Percentiles rank a stretch among this genome's conserved stretches.
Evolutionary conservation across 345 rosid genomes (phyloP).

Genomic region (Trapa bicornis): DNA sequence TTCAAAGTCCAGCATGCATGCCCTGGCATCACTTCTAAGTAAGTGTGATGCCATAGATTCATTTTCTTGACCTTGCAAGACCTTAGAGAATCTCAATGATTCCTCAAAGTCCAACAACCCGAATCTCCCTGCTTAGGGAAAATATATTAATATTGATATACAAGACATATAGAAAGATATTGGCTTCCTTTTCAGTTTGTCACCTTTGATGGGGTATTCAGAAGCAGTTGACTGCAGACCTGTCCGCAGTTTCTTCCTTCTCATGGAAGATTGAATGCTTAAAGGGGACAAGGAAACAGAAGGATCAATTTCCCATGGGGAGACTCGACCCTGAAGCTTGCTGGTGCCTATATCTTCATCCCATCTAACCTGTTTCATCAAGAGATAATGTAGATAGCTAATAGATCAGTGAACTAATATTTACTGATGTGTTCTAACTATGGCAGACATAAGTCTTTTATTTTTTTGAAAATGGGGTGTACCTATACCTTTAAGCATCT

Average conservation of each 20-base stretch:
- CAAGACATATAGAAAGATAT: neutral
- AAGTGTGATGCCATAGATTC: conserved; percentile 52
- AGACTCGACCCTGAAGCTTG: conserved; percentile 58
- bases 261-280: conserved; percentile 63
- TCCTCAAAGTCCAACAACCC: conserved; percentile 77
- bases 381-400: no score
- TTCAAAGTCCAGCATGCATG: conserved; percentile 47
- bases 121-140: conserved; percentile 34
- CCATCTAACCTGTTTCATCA: conserved; percentile 58
- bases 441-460: no score
- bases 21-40: conserved; percentile 39
- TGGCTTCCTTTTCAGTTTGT: neutral
- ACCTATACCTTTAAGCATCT: conserved; percentile 61
- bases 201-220: conserved; percentile 49
- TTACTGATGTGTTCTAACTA: no score
- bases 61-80: conserved; percentile 99
- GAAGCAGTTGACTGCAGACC: conserved; percentile 45
- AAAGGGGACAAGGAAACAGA: conserved; percentile 66
- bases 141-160: neutral
- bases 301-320: conserved; percentile 89
- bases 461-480: no score
- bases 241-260: conserved; percentile 65
- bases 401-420: no score
- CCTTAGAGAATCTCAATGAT: conserved; percentile 85
- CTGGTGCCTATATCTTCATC: conserved; percentile 41